Evolutionary conservation across 345 rosid genomes (phyloP).

Genomic region (Eucalyptus marginata): DNA sequence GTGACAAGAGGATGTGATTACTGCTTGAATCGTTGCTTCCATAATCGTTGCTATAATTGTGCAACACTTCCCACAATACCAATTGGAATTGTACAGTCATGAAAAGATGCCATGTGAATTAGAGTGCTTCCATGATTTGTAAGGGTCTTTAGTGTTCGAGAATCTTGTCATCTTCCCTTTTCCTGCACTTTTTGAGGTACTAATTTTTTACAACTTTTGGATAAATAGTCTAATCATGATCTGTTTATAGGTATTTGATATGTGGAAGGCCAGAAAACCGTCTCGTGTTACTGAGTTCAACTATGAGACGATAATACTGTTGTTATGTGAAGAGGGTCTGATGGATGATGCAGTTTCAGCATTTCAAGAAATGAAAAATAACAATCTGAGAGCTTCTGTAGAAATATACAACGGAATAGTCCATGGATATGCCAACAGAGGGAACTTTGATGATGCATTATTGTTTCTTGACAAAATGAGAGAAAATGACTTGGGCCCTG

Average conservation of each 20-base stretch:
- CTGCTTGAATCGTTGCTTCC: no score
- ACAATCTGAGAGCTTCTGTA: conserved; percentile 21
- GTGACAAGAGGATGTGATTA: not conserved
- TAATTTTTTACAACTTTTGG: not conserved
- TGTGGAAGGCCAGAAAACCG: conserved; percentile 42
- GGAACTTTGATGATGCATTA: conserved; percentile 40
- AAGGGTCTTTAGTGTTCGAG: not conserved
- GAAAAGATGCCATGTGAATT: not conserved
- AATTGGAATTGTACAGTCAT: not conserved
- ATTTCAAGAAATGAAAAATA: conserved; percentile 24
- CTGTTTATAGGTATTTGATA: conserved; percentile 40
- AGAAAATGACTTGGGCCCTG: conserved; percentile 17
- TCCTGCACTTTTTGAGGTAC: not conserved
- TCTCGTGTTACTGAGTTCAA: conserved; percentile 33
- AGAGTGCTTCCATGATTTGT: not conserved
- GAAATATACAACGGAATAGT: conserved; percentile 42
- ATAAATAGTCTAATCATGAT: not conserved
- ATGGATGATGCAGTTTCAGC: conserved; percentile 38
- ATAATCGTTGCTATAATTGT: not conserved
- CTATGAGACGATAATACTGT: conserved; percentile 40
- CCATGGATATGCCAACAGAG: conserved; percentile 27
- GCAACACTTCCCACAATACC: not conserved
- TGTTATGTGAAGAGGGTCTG: conserved; percentile 28
- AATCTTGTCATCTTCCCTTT: not conserved
- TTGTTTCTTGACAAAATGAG: conserved; percentile 32